phyloP scores from a whole-genome alignment of 78 protist genomes.

The Isochrysis galbana region DNA sequence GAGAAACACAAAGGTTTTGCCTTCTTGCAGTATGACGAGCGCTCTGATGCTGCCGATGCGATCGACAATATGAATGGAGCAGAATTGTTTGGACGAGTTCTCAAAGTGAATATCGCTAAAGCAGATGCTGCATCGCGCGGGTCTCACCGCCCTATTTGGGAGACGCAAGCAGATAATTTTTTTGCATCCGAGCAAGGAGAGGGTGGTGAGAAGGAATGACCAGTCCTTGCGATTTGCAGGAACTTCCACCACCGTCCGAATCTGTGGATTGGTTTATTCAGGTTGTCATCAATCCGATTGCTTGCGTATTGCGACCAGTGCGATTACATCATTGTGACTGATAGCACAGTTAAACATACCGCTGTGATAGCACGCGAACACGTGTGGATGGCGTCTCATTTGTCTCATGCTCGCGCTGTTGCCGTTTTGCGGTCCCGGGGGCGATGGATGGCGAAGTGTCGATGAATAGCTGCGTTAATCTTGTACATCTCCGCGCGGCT shows the following conservation, averaged over 20 bases:
- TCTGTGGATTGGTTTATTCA: too few species aligned
- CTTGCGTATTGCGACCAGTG: too few species aligned
- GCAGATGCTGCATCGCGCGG: background rate
- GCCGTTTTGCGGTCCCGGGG: too few species aligned
- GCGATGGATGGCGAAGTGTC: too few species aligned
- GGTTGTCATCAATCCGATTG: background rate
- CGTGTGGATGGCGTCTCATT: too few species aligned
- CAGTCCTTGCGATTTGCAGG: background rate
- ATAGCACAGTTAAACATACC: too few species aligned
- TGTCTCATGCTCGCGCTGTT: too few species aligned
- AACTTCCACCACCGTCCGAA: background rate
- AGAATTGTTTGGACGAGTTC: slow-evolving; percentile 80
- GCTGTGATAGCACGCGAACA: too few species aligned
- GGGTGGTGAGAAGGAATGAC: background rate
- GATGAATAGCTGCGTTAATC: too few species aligned
- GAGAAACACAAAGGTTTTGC: slow-evolving; percentile 74
- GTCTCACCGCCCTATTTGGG: background rate
- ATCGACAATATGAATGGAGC: slow-evolving; percentile 85
- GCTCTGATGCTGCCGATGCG: slow-evolving; percentile 80
- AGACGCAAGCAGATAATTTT: background rate
- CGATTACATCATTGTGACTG: too few species aligned
- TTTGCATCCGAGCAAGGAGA: background rate
- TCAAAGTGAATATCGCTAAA: slow-evolving; percentile 59
- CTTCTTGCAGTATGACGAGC: slow-evolving; percentile 75
- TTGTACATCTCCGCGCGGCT: too few species aligned